Evolutionary conservation across 2,329 filamentous ascomycete genomes (phyloP).

Genomic region (Neonectria neomacrospora): DNA sequence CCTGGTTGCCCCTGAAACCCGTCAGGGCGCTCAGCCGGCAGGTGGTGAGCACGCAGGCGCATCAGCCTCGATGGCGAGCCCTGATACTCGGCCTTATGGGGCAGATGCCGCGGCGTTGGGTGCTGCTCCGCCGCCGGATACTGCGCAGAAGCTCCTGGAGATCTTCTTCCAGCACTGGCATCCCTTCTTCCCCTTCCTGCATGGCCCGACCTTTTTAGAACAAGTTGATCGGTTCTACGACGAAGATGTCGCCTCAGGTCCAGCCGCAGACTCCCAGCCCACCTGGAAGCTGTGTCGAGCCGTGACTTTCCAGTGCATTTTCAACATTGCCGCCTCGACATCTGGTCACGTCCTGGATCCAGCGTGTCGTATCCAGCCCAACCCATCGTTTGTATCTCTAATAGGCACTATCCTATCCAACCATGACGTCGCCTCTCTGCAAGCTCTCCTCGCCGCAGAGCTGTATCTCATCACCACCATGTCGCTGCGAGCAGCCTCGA

Average conservation of each 20-base stretch:
- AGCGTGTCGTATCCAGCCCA: constrained; percentile 50
- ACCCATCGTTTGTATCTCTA: constrained; percentile 50
- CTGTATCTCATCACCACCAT: constrained; percentile 60
- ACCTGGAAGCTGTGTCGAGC: constrained; percentile 45
- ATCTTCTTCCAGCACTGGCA: constrained; percentile 63
- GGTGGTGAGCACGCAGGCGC: neutral
- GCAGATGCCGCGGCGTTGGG: constrained; percentile 34
- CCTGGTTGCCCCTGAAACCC: constrained; percentile 27
- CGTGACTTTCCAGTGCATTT: constrained; percentile 61
- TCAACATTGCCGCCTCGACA: constrained; percentile 55
- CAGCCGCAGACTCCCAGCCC: constrained; percentile 26
- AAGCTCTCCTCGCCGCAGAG: constrained; percentile 60
- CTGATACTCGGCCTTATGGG: constrained; percentile 11
- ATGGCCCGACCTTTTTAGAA: constrained; percentile 60
- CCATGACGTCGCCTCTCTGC: constrained; percentile 58
- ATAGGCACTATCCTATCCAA: constrained; percentile 52
- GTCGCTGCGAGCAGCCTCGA: constrained; percentile 60
- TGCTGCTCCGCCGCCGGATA: constrained; percentile 42
- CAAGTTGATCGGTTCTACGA: constrained; percentile 56
- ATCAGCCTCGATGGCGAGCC: neutral
- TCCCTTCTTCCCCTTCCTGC: constrained; percentile 62
- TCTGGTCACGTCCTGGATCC: constrained; percentile 39
- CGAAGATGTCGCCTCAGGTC: neutral
- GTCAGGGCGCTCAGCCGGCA: neutral
- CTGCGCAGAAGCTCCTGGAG: constrained; percentile 56